Base-by-base conservation (phyloP, 306 rosid species). In the Acacia crassicarpa region DNA sequence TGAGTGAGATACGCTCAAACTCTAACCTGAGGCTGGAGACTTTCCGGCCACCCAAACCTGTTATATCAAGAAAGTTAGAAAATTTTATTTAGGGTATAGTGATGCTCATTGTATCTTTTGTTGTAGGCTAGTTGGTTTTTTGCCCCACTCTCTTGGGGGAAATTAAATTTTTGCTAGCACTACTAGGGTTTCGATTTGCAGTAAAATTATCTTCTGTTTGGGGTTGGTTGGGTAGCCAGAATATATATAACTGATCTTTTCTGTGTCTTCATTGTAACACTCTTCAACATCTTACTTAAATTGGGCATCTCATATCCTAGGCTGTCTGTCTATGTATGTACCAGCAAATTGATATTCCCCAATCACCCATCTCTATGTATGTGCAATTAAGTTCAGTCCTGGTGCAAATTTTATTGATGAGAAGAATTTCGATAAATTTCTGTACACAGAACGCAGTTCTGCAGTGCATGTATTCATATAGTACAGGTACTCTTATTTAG, bases 11-110 rank as follows among this genome's bases (percentile, higher is more conserved):
- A 33, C 72, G 74, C 0, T 65, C 67, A 8, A 62, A 82, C 80
- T 93, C 93, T 27, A 91, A 85, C 59, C 86, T 95, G 89, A 84
- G 6, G 74, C 84, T 91, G 82, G 97, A 92, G 77, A 73, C 82
- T 82, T 93, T 93, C 84, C 90, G 81, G 84, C 94, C 91, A 51
- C 90, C 92, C 0, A 76, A 88, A 44, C 88, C 93, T 8, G 41
- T 15, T 33, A 86, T 22, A 67, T 91, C 98, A 72, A 89, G 78
- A 56, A 90, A 87, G 72, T 88, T 93, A 72, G 97, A 93, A 81
- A 85, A 87, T 13, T 93, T 95, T 87, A 82, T 95, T 84, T 87
- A 89, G 94, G 84, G 84, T 53, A 65, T 72, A 86, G 83, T 83
- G 92, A 87, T 90, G 91, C 91, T 90, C 88, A 69, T 83, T 89